Evolutionary conservation across 768 basidiomycete species (phyloP).

Genomic region (Tulasnella sp.): DNA sequence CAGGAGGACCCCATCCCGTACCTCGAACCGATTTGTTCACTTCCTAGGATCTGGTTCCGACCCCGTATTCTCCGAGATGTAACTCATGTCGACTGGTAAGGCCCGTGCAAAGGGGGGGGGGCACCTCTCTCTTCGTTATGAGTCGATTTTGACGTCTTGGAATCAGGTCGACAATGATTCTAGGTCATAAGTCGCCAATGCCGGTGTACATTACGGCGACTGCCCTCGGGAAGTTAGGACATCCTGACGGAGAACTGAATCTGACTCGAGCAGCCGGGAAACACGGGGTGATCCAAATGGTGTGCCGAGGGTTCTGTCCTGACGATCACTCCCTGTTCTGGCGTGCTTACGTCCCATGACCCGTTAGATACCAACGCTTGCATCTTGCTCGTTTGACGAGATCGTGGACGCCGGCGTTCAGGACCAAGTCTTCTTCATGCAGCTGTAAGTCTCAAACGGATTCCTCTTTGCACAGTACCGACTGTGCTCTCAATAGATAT

Average conservation of each 20-base stretch:
- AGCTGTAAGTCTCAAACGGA: slow-evolving; percentile 51
- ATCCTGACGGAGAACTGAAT: slow-evolving; percentile 91
- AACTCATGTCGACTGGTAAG: slow-evolving; percentile 66
- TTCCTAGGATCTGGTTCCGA: slow-evolving; percentile 74
- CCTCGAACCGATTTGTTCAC: slow-evolving; percentile 5
- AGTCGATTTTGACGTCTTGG: not conserved
- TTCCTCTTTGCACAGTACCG: not conserved
- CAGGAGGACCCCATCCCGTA: slow-evolving; percentile 29
- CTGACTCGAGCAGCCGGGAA: slow-evolving; percentile 85
- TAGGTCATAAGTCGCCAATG: slow-evolving; percentile 70
- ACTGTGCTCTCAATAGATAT: slow-evolving; percentile 47
- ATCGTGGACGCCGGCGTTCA: slow-evolving; percentile 80
- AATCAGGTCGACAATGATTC: slow-evolving; percentile 58
- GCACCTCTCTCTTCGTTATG: not conserved
- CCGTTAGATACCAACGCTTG: slow-evolving; percentile 83
- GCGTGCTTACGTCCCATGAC: not conserved
- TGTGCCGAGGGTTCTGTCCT: slow-evolving; percentile 32
- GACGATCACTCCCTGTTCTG: not conserved
- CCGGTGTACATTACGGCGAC: slow-evolving; percentile 86
- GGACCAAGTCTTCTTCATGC: slow-evolving; percentile 79
- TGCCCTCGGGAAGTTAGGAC: slow-evolving; percentile 88
- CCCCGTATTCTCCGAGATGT: slow-evolving; percentile 83
- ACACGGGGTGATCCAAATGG: slow-evolving; percentile 72
- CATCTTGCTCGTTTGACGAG: slow-evolving; percentile 94
- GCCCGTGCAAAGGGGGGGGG: not conserved